phyloP scores from a whole-genome alignment of 148 eudicot genomes.

The Fagopyrum homotropicum region DNA sequence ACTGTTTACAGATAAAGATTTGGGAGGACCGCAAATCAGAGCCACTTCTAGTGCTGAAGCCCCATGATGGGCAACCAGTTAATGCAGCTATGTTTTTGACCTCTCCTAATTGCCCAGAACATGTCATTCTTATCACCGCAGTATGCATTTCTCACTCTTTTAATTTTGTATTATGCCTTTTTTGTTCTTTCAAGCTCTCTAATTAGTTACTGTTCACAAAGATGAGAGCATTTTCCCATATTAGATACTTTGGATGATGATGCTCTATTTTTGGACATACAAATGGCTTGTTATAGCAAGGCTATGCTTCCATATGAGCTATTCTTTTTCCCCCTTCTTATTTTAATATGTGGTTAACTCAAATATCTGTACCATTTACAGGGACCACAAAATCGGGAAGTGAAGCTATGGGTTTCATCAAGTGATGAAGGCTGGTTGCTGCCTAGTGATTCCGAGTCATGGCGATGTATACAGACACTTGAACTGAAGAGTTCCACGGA shows the following conservation, averaged over 20 bases:
- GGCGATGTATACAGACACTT: slow-evolving; percentile 83
- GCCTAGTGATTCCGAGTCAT: slow-evolving; percentile 90
- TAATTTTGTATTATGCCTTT: slow-evolving; percentile 4
- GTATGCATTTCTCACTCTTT: slow-evolving; percentile 30
- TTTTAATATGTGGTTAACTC: neutral
- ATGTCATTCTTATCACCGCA: slow-evolving; percentile 85
- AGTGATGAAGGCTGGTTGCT: slow-evolving; percentile 99
- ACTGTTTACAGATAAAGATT: slow-evolving; percentile 63
- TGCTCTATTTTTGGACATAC: neutral
- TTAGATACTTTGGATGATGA: neutral
- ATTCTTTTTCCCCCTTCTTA: neutral
- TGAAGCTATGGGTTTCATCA: slow-evolving; percentile 81
- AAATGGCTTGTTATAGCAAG: too few relatives aligned
- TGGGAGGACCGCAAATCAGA: slow-evolving; percentile 86
- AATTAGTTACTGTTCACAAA: neutral
- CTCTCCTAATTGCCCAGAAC: slow-evolving; percentile 82
- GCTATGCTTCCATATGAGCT: neutral
- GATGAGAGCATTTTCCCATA: too few relatives aligned
- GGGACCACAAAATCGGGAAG: slow-evolving; percentile 88
- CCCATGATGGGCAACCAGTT: slow-evolving; percentile 90
- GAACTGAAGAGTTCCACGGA: slow-evolving; percentile 69
- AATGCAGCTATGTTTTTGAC: slow-evolving; percentile 82
- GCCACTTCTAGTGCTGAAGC: slow-evolving; percentile 77
- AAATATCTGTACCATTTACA: slow-evolving; percentile 17
- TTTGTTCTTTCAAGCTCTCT: neutral